Percentiles rank a stretch among this genome's conserved stretches.
These are phyloP conservation scores for Eucalyptus sp. DNA, from an alignment of 345 rosid species.

Conservation along the genomic window DNA sequence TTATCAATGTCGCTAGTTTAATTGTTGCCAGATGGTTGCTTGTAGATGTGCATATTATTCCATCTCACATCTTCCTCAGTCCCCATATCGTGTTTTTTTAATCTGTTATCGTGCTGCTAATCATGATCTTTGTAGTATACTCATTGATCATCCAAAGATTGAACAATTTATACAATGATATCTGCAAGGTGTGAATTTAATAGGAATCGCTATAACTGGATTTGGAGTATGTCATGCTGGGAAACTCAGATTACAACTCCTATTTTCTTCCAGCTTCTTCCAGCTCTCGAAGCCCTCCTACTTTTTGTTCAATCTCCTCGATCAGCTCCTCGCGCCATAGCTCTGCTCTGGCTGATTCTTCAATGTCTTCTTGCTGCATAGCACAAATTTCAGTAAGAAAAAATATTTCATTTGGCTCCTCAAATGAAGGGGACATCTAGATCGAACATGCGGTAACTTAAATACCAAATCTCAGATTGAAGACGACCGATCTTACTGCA, in stretches of 20 bases:
- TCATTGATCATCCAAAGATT: not conserved
- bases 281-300: slow-evolving; percentile 69
- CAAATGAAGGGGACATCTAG: not conserved
- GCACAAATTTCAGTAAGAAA: not conserved
- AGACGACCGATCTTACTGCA: not conserved
- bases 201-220: not conserved
- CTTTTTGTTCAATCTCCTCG: slow-evolving; percentile 91
- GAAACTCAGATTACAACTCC: not conserved
- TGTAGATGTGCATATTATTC: not conserved
- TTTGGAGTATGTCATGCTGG: not conserved
- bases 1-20: not conserved
- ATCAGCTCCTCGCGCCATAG: slow-evolving; percentile 90
- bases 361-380: slow-evolving; percentile 85
- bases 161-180: not conserved
- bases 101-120: not conserved
- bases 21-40: not conserved
- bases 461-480: not conserved
- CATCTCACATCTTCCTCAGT: not conserved
- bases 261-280: slow-evolving; percentile 75
- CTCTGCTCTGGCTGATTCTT: slow-evolving; percentile 84
- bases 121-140: not conserved
- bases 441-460: not conserved
- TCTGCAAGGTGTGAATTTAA: not conserved
- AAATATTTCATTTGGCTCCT: not conserved
- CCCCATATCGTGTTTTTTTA: not conserved